Percentiles rank a stretch among this genome's conserved stretches.
phyloP scores from a whole-genome alignment of 2,329 filamentous ascomycete genomes.

The Neofusicoccum ribis region DNA sequence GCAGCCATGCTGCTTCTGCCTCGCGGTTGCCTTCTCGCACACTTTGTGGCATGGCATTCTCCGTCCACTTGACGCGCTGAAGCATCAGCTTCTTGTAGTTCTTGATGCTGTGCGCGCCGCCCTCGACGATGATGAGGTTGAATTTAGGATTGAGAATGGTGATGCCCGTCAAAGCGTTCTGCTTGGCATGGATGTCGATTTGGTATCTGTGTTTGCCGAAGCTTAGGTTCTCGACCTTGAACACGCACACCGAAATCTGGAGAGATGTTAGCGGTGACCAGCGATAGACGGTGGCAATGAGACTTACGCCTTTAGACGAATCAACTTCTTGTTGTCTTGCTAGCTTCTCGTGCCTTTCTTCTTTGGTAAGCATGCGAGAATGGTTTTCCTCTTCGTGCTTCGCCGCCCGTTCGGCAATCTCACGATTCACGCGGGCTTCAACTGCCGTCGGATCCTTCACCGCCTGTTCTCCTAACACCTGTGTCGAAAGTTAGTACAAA shows the following conservation, averaged over 20 bases:
- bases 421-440: conserved; percentile 87
- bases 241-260: conserved; percentile 65
- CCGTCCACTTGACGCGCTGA: conserved; percentile 91
- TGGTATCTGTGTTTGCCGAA: conserved; percentile 95
- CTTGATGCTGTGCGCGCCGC: conserved; percentile 77
- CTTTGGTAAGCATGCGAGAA: conserved; percentile 83
- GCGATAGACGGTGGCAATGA: too few species aligned
- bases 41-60: conserved; percentile 72
- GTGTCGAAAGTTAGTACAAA: conserved; percentile 66
- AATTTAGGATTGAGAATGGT: conserved; percentile 89
- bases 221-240: conserved; percentile 83
- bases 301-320: conserved; percentile 76
- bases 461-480: conserved; percentile 85
- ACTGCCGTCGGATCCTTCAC: conserved; percentile 98
- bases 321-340: conserved; percentile 82
- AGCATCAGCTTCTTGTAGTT: conserved; percentile 93
- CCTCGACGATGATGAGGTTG: conserved; percentile 88
- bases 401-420: conserved; percentile 83
- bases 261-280: background rate
- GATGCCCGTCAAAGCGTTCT: conserved; percentile 82
- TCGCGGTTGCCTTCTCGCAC: conserved; percentile 59
- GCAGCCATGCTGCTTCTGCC: conserved; percentile 70
- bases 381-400: conserved; percentile 79
- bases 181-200: conserved; percentile 87
- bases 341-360: conserved; percentile 83